Base-by-base conservation (phyloP, 129 eudicot genomes). In the Saposhnikovia divaricata region DNA sequence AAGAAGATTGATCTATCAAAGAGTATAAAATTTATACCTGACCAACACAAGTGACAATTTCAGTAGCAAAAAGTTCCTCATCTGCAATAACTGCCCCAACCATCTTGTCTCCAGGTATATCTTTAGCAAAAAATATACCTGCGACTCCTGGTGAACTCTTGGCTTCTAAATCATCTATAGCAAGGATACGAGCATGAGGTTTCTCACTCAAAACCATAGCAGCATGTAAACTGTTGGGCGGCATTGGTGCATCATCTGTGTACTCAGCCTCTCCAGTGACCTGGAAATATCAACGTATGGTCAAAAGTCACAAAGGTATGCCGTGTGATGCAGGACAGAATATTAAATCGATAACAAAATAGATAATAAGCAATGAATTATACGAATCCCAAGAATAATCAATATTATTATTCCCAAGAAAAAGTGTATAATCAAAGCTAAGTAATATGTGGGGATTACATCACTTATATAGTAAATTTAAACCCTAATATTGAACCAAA, bases 211-310 rank as follows among this genome's bases (percentile, higher is more conserved):
- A 79, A 61, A 96, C 74, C 76, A 90, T 68, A 74, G 98, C 97
- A 85, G 97, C 99, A 86, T 96, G 97, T 85, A 96, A 85, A 74
- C 95, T 83, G 57, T 88, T 90, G 18, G 95, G 93, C 50, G 98
- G 92, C 97, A 91, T 87, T 31, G 93, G 91, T 21, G 89, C 80
- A 83, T 96, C 99, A 96, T 96, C 98, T 2, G 97, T 89, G 66
- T 96, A 96, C 86, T 96, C 98, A 28, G 98, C 99, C 86, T 96
- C 99, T 27, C 99, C 99, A 4, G 97, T 89, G 66, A 96, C 99
- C 93, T 96, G 85, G 23, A 83, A 45, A 43, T 9, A 77, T 46
- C 2, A 66, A 43, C 15, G 11, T 15, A 70, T 18, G 37, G 69
- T 28, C 75, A 42, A 25, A 15, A 43, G 21, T 42, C 81, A 63